Base-by-base conservation (phyloP, 1,284 basidiomycete species). In the Marasmius oreades region DNA sequence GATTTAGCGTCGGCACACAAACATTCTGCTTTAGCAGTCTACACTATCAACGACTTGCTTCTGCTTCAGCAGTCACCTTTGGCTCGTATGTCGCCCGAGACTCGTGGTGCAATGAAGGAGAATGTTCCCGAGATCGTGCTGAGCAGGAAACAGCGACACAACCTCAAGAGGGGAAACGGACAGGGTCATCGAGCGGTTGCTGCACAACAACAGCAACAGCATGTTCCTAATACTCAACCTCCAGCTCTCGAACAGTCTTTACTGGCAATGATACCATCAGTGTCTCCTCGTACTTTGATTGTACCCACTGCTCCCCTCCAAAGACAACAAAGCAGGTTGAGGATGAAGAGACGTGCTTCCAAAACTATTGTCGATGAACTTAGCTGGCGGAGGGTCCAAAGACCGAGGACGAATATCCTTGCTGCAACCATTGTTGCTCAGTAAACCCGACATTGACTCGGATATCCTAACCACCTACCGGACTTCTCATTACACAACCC, bases 41-140 rank as follows among this genome's bases (percentile, higher is more conserved):
- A 59, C 55, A 50, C 58, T 23, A 55, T 55, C 33, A 37, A 53
- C 11, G 51, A 55, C 18, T 39, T 59, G 24, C 46, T 59, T 26
- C 11, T 26, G 22, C 54, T 59, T n/a, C 36, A 36, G 10, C 12
- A 51, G n/a, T 59, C 58, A 34, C 55, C 45, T 12, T n/a, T 59
- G 6, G 34, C 39, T 5, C 11, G 10, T 26, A n/a, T 55, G 22
- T 45, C 58, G 26, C 22, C 23, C 5, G 51, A 56, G 22, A 52
- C 50, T 24, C 58, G 50, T 16, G 54, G 56, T 5, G 20, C 48
- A 18, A 44, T 59, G 16, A 53, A 53, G 46, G 55, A 53, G 18
- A 26, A 16, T 28, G 22, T 56, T 16, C 58, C 58, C 22, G 55
- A 59, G 31, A 56, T 59, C 31, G 22, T 50, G 34, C 24, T 56